Base-by-base conservation (phyloP, 2,329 filamentous ascomycete species). In the Diaporthe vaccinii region DNA sequence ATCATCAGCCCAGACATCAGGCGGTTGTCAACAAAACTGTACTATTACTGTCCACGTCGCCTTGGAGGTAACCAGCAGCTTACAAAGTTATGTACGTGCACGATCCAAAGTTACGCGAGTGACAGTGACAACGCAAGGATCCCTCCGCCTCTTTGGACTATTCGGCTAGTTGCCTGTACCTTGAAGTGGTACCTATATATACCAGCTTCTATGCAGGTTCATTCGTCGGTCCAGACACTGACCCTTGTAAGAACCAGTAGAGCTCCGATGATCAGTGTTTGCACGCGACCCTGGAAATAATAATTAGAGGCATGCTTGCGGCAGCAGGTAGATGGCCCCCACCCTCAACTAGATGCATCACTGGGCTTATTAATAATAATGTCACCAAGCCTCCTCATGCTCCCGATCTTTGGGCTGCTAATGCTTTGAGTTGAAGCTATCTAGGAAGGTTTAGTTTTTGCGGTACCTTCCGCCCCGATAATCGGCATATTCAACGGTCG, bases 381-480 rank as follows among this genome's bases (percentile, higher is more conserved):
- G n/a, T 25, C 62, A 53, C 31, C 49, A 39, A 51, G 20, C 31
- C 44, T 49, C 28, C 5, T 36, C 36, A 51, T 51, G 41, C 61
- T 51, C 44, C 1, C 46, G 9, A 36, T 22, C 39, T 14, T 39
- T 8, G 46, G 62, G 14, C 17, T 36, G 46, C 34, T 53, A 6
- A 25, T 51, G 31, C 31, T 68, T 68, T 53, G 46, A 28, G 25
- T 34, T 51, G 51, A 20, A 36, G 44, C 62, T 51, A 51, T 36
- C 46, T 15, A 25, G 4, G 28, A 51, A 68, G 31, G 62, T 68
- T 68, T 14, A 68, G 62, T 68, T 68, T 67, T 14, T 53, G 62
- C 46, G 62, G 62, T 68, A 53, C 36, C 62, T 68, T 68, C 62
- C 62, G 62, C 62, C 39, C 22, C 31, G n/a, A n/a, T n/a, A 39